Base-by-base conservation (phyloP, 2,329 filamentous ascomycete species). In the Aureobasidium subglaciale region DNA sequence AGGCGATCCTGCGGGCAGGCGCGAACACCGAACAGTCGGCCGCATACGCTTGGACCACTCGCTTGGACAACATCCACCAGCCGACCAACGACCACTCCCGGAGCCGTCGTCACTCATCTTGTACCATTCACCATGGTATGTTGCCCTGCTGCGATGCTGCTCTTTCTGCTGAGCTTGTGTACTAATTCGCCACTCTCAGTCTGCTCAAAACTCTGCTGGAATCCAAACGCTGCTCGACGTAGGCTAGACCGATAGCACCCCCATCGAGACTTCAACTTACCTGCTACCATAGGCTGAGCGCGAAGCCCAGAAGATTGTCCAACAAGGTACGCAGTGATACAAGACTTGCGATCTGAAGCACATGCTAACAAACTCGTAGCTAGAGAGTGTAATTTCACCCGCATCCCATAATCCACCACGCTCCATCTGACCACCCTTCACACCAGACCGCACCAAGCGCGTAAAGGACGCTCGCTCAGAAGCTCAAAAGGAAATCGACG, bases 171-270 rank as follows among this genome's bases (percentile, higher is more conserved):
- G 7, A 57, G 41, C 22, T 6, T 25, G 13, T 6, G 29, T 45
- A 22, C 67, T 71, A 59, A 73, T n/a, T n/a, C 63, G 56, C 57
- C 15, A 5, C 13, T 4, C 9, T 3, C 49, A 97, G 92, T 93
- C 93, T 72, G 93, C 92, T 70, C 93, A 97, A 78, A 97, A 97
- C 80, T 97, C 93, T 63, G 86, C 89, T 68, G 93, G 93, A 74
- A 99, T 99, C 72, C 92, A 97, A 77, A 97, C 92, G 70, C 85
- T 99, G 69, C 90, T 99, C 76, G 93, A 97, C 77, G 93, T 99
- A 87, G 68, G 87, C 70, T 59, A 5, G 34, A 30, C 27, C 46
- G 45, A 45, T 2, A 5, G 18, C 46, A 50, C 40, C 34, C 16
- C 58, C 46, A 18, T 30, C 29, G 22, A 59, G 35, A 29, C 43